A percentile compares a stretch with the other conserved stretches of the same genome.
phyloP scores from a whole-genome alignment of 306 rosid species.

The Pyrus bretschneideri region DNA sequence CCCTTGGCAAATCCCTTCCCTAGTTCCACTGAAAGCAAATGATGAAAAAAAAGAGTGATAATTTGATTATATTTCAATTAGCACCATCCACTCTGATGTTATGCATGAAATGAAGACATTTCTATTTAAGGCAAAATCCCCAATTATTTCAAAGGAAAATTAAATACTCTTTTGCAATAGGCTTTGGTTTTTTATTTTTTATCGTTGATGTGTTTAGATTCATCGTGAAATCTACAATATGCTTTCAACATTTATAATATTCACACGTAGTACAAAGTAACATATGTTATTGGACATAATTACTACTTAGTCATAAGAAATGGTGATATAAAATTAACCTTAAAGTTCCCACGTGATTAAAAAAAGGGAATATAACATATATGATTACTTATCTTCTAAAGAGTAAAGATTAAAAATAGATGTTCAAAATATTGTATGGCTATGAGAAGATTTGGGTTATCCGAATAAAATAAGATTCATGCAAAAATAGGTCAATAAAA shows the following conservation, averaged over 20 bases:
- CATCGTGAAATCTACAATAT: not conserved
- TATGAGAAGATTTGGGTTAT: not conserved
- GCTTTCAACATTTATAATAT: not conserved
- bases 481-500: slow-evolving; percentile 18
- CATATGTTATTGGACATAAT: not conserved
- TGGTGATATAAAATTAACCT: not conserved
- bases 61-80: not conserved
- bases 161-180: too few relatives aligned
- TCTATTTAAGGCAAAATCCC: not conserved
- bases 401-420: not conserved
- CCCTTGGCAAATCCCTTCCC: not conserved
- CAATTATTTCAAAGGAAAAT: not conserved
- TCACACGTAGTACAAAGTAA: not conserved
- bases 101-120: not conserved
- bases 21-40: not conserved
- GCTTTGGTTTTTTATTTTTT: too few relatives aligned
- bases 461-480: not conserved
- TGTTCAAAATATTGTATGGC: not conserved
- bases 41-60: not conserved
- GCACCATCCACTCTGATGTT: not conserved
- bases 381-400: not conserved
- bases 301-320: not conserved
- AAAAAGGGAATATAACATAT: not conserved
- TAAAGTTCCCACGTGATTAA: not conserved
- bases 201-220: not conserved